Evolutionary conservation across 2,329 filamentous ascomycete genomes (phyloP), one percentile per base, ranked within the genome.

Genomic region (Penicillium brevicompactum): DNA sequence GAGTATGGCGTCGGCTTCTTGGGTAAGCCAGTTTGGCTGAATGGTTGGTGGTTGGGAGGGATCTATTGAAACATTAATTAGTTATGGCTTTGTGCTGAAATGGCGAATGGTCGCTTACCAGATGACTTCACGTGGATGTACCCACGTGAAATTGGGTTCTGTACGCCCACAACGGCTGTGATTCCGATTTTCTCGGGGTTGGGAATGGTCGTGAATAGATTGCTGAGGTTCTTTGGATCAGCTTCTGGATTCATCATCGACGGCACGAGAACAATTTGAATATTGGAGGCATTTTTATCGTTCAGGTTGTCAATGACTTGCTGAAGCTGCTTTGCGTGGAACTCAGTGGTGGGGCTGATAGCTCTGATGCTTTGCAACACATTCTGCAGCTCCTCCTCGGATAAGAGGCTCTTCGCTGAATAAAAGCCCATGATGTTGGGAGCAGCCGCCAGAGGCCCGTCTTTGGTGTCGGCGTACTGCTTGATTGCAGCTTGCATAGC

Each of bases 111-210:
- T n/a, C 32, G 31, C 27, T 24, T 51, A 56, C 53, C 51, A 5
- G 57, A 18, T 38, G 54, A 50, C 4, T 53, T 21, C 13, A 63
- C 55, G 30, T 63, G 60, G 6, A 64, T 55, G 9, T 57, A 63
- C 2, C 64, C 64, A 2, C 64, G 51, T 5, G 67, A 54, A 2
- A 66, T 54, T 1, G 58, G 56, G 44, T 66, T 63, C 46, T 62
- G 56, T 30, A 64, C 49, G 32, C 57, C 56, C 6, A 64, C 49
- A 0, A 56, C 62, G 13, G 57, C 43, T 2, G 56, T 61, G 1
- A 60, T 41, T 24, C 56, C 55, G 7, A 18, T 22, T 11, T 41
- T 41, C 38, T 41, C 38, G 6, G n/a, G 38, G 18, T 41, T 16
- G n/a, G 38, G n/a, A 10, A 21, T 18, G 2, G 8, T 7, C n/a